These are phyloP conservation scores for Aristolochia californica DNA, from an alignment of 164 flowering plant species.

Conservation along the genomic window DNA sequence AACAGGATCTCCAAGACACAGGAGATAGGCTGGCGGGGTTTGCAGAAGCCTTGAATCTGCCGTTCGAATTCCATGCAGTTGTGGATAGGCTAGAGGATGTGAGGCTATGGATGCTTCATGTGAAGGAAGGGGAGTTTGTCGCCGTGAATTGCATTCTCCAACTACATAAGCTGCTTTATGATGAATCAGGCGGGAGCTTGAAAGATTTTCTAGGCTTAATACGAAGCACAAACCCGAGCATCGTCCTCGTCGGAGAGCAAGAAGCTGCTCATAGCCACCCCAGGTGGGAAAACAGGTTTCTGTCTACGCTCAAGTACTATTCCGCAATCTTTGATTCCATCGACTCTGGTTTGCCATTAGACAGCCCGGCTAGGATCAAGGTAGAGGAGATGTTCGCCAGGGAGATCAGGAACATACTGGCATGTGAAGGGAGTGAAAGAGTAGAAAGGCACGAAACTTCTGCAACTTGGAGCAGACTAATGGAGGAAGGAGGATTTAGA, in stretches of 20 bases:
- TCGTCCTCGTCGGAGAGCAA: slow-evolving; percentile 65
- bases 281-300: slow-evolving; percentile 42
- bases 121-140: slow-evolving; percentile 68
- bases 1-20: slow-evolving; percentile 77
- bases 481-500: slow-evolving; percentile 61
- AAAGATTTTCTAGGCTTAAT: slow-evolving; percentile 70
- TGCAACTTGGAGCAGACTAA: slow-evolving; percentile 46
- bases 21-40: slow-evolving; percentile 73
- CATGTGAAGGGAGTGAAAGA: slow-evolving; percentile 76
- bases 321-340: slow-evolving; percentile 69
- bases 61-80: slow-evolving; percentile 82
- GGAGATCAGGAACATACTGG: slow-evolving; percentile 62
- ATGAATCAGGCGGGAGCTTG: slow-evolving; percentile 43
- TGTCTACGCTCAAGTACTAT: slow-evolving; percentile 58
- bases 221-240: slow-evolving; percentile 59
- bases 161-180: slow-evolving; percentile 76
- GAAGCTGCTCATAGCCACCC: slow-evolving; percentile 53
- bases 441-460: slow-evolving; percentile 63
- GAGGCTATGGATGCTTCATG: slow-evolving; percentile 98
- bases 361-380: slow-evolving; percentile 47
- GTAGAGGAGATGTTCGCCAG: slow-evolving; percentile 67
- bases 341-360: slow-evolving; percentile 38
- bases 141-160: slow-evolving; percentile 82
- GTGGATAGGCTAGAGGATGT: slow-evolving; percentile 92
- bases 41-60: slow-evolving; percentile 62